Conservation (phyloP, 2,329 filamentous ascomycete genomes). For the Paraconiothyrium brasiliense region DNA sequence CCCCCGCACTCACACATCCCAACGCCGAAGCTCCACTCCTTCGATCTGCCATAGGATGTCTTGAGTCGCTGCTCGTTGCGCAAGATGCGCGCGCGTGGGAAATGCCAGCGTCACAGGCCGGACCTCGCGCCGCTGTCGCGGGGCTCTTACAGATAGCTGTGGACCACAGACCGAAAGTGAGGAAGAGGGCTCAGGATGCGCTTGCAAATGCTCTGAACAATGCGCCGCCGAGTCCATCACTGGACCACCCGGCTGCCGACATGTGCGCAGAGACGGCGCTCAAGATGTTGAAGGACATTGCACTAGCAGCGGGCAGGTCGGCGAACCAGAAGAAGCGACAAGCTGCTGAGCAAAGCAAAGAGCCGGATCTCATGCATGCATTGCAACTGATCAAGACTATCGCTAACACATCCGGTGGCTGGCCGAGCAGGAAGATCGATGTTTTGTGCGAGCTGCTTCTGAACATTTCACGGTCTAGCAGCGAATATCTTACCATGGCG, state of each 20-base stretch:
- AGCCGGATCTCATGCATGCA: constrained; percentile 88
- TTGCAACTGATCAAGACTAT: constrained; percentile 92
- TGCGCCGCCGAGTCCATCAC: constrained; percentile 86
- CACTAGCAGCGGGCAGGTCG: constrained; percentile 76
- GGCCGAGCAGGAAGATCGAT: constrained; percentile 97
- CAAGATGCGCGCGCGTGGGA: constrained; percentile 92
- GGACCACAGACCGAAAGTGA: constrained; percentile 89
- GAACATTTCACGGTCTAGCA: constrained; percentile 86
- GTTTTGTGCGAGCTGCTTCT: constrained; percentile 87
- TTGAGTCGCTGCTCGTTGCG: constrained; percentile 89
- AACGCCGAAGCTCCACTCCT: constrained; percentile 89
- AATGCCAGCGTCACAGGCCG: constrained; percentile 80
- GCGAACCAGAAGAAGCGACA: constrained; percentile 66
- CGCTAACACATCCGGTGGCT: constrained; percentile 85
- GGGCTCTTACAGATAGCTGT: constrained; percentile 85
- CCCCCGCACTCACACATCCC: constrained; percentile 79
- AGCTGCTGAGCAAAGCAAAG: constrained; percentile 68
- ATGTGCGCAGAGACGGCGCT: constrained; percentile 95
- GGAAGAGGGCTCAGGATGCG: constrained; percentile 91
- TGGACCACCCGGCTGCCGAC: constrained; percentile 94
- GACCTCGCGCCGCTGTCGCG: constrained; percentile 85
- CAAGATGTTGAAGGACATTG: constrained; percentile 79
- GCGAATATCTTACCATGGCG: constrained; percentile 95
- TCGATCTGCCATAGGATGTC: constrained; percentile 86
- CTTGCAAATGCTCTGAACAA: constrained; percentile 82